phyloP scores from a whole-genome alignment of 345 rosid genomes.

The Angophora floribunda region DNA sequence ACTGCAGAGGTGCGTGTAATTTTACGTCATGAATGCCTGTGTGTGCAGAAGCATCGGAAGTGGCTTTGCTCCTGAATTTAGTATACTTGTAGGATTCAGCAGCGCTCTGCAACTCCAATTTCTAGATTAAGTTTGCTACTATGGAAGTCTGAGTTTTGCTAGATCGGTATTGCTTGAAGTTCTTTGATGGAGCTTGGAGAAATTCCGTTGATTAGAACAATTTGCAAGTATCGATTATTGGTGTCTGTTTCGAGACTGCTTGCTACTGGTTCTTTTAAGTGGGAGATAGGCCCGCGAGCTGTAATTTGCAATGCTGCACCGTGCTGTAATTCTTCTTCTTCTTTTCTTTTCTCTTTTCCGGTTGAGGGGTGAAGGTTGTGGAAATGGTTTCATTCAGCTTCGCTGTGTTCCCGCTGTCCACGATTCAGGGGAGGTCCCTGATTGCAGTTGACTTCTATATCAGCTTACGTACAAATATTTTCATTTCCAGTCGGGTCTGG shows the following conservation, averaged over 20 bases:
- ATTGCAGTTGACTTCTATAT: background rate
- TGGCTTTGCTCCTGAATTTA: background rate
- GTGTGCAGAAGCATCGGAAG: background rate
- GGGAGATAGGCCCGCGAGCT: background rate
- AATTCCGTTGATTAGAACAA: background rate
- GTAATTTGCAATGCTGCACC: background rate
- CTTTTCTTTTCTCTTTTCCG: background rate
- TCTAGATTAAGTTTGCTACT: background rate
- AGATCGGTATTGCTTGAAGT: background rate
- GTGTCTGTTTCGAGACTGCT: background rate
- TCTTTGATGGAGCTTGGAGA: background rate
- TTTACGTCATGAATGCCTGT: background rate
- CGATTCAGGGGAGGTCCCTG: background rate
- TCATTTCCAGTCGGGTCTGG: background rate
- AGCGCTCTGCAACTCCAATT: background rate
- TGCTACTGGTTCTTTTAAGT: background rate
- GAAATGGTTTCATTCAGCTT: background rate
- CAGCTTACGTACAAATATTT: background rate
- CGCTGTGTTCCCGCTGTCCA: background rate
- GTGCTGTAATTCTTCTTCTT: background rate
- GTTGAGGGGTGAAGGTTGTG: background rate
- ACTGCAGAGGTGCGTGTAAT: background rate
- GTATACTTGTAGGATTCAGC: background rate
- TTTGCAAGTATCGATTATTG: background rate
- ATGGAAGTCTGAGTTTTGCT: background rate